phyloP scores from a whole-genome alignment of 441 rosid genomes.

The Pelargonium fulgidum region DNA sequence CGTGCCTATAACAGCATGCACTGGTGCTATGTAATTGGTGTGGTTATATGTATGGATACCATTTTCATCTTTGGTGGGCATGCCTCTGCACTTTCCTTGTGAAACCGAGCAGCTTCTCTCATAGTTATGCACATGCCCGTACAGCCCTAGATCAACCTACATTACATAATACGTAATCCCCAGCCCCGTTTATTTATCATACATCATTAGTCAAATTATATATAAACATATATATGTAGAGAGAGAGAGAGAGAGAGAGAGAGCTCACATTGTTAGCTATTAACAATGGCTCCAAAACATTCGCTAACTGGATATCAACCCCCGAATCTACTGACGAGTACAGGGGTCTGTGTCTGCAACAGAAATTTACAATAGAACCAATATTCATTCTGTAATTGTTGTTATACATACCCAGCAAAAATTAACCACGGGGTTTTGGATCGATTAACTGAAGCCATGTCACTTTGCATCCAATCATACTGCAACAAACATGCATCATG shows the following conservation, averaged over 20 bases:
- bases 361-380: no score
- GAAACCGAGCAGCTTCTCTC: conserved; percentile 56
- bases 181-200: no score
- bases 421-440: conserved; percentile 52
- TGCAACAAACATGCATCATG: conserved; percentile 8
- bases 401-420: conserved; percentile 31
- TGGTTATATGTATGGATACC: conserved; percentile 43
- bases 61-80: conserved; percentile 39
- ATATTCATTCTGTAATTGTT: no score
- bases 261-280: conserved; percentile 34
- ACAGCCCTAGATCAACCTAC: conserved; percentile 51
- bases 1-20: conserved; percentile 56
- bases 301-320: conserved; percentile 20
- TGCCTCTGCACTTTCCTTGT: conserved; percentile 32
- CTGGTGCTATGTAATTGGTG: conserved; percentile 45
- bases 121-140: conserved; percentile 61
- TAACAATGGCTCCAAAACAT: conserved; percentile 38
- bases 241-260: no score
- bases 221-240: no score
- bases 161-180: conserved; percentile 2
- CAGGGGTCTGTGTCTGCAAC: conserved; percentile 61
- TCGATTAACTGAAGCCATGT: conserved; percentile 50
- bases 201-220: no score
- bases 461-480: conserved; percentile 51
- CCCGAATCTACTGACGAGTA: conserved; percentile 19